phyloP scores from a whole-genome alignment of 169 alveolate species.

The Plasmodium ovale region DNA sequence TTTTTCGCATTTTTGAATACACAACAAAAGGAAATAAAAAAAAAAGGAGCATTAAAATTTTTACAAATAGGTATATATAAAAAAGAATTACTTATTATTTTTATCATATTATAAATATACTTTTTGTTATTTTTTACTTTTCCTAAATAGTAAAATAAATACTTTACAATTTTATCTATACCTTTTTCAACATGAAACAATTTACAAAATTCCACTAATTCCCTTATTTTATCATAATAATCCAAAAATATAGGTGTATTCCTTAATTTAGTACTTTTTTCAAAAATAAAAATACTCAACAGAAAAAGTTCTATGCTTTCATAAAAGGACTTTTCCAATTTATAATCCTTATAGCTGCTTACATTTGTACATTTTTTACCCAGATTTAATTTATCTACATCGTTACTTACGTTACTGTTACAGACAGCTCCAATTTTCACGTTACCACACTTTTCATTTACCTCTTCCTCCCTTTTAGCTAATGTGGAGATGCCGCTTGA shows the following conservation, averaged over 20 bases:
- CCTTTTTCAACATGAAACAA: slow-evolving; percentile 47
- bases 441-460: not conserved
- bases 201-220: slow-evolving; percentile 56
- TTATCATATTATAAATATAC: slow-evolving; percentile 36
- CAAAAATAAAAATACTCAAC: slow-evolving; percentile 53
- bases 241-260: slow-evolving; percentile 22
- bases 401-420: not conserved
- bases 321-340: slow-evolving; percentile 33
- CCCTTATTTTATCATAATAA: slow-evolving; percentile 23
- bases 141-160: slow-evolving; percentile 51
- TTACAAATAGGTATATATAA: slow-evolving; percentile 18
- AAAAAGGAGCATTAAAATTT: slow-evolving; percentile 25
- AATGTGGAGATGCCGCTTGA: not conserved
- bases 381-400: slow-evolving; percentile 13
- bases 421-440: not conserved
- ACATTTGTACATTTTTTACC: slow-evolving; percentile 1
- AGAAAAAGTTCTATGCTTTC: slow-evolving; percentile 39
- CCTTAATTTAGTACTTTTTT: slow-evolving; percentile 23
- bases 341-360: slow-evolving; percentile 27
- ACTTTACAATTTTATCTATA: slow-evolving; percentile 42
- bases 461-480: not conserved
- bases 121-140: slow-evolving; percentile 48
- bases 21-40: slow-evolving; percentile 72
- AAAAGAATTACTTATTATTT: slow-evolving; percentile 32
- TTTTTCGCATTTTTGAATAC: slow-evolving; percentile 23